Conservation (phyloP, 2,329 filamentous ascomycete genomes). For the Lasiodiplodia citricola region DNA sequence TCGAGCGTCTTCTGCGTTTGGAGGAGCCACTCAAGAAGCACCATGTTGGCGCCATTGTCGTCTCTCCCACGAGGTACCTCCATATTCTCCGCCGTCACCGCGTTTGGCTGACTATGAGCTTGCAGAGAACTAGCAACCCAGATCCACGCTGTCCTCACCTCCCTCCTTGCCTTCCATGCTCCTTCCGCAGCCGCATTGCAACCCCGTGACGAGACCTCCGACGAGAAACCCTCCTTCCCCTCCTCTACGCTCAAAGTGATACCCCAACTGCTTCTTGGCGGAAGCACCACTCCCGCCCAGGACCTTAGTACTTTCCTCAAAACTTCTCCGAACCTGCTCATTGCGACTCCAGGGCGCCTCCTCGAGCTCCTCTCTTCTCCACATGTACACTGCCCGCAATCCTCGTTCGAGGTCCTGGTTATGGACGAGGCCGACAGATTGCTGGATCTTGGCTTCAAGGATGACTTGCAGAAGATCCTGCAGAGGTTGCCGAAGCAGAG, state of each 20-base stretch:
- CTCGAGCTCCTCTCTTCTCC: constrained; percentile 85
- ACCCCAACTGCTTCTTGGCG: constrained; percentile 87
- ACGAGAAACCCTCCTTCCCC: constrained; percentile 48
- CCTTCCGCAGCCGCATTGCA: constrained; percentile 74
- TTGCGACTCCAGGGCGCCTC: constrained; percentile 88
- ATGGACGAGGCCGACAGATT: constrained; percentile 94
- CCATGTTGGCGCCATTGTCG: constrained; percentile 87
- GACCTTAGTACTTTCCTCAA: constrained; percentile 86
- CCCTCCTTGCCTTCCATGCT: constrained; percentile 80
- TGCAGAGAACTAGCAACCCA: constrained; percentile 84
- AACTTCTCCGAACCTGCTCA: constrained; percentile 83
- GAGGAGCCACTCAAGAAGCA: constrained; percentile 86
- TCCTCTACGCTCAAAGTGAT: constrained; percentile 66
- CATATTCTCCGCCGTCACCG: not conserved
- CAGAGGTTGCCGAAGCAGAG: constrained; percentile 87
- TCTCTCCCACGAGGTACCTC: constrained; percentile 75
- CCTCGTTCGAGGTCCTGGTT: constrained; percentile 88
- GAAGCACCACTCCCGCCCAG: constrained; percentile 78
- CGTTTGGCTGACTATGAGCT: not conserved
- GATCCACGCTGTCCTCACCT: constrained; percentile 80
- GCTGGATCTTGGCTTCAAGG: constrained; percentile 91
- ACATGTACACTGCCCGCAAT: constrained; percentile 85
- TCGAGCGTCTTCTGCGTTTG: constrained; percentile 79
- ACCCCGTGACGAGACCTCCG: constrained; percentile 50
- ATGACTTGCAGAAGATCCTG: constrained; percentile 85